Evolutionary conservation across 129 eudicot species (phyloP), one percentile per base, ranked within the genome.

Genomic region (Lonicera japonica): DNA sequence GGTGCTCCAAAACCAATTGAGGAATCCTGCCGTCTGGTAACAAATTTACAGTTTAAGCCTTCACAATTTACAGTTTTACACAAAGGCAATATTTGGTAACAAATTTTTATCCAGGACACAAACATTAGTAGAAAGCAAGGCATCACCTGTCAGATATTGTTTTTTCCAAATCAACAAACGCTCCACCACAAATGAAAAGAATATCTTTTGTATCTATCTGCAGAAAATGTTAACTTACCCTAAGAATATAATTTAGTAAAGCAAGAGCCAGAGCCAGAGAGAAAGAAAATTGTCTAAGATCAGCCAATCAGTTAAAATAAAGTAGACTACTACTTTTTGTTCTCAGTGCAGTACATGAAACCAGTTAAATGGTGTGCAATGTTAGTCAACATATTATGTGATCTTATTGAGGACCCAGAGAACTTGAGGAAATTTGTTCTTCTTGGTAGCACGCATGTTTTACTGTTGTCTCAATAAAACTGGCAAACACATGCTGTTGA

Each of bases 1-100:
- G 97, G 97, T 60, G 97, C 97, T 58, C 95, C 94, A 52, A 90
- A 90, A 74, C 95, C 95, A 73, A 90, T 90, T 19, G 97, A 90
- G 25, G 97, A 90, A 69, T 86, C 95, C 74, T 86, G 95, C 56
- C 97, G 88, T 60, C 97, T 90, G 94, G 55, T 34, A 65, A 19
- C n/a, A 72, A 62, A 52, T 48, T 24, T n/a, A 47, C 40, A 69
- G 38, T 48, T 34, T 52, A 66, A 56, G 54, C 13, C 48, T 53
- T 63, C 50, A 14, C 40, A 59, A 29, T 40, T 25, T 64, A 43
- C 25, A 34, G 54, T 24, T 40, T 25, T 64, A 43, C 25, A 34
- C 63, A 60, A 43, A 2, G 62, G 25, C 48, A 61, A 62, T 43
- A 43, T 43, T 43, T 43, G 50, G 50, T 14, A 43, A 3, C 50